Evolutionary conservation across 2,329 filamentous ascomycete species (phyloP).

Genomic region (Drechslerella dactyloides): DNA sequence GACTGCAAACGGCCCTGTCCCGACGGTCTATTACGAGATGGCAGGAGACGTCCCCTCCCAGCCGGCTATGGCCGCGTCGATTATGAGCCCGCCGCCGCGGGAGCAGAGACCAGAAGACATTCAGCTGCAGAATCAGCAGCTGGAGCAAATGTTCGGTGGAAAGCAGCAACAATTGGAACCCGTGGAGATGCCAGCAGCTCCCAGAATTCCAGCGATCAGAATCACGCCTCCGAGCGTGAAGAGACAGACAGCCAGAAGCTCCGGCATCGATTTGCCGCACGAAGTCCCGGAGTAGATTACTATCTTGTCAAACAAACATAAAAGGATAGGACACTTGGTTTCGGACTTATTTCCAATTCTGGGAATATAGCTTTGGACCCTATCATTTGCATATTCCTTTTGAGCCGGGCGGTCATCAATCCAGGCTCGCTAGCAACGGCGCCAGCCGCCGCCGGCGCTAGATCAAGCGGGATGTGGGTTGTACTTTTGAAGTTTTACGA

Average conservation of each 20-base stretch:
- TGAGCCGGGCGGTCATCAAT: too few species aligned
- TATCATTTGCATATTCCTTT: too few species aligned
- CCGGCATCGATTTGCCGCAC: slow-evolving; percentile 17
- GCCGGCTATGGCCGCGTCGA: background rate
- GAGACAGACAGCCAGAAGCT: slow-evolving; percentile 18
- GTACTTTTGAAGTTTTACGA: too few species aligned
- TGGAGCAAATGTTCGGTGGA: slow-evolving; percentile 31
- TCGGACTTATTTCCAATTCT: too few species aligned
- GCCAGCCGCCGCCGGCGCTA: too few species aligned
- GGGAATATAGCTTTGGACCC: too few species aligned
- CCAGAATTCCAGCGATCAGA: slow-evolving; percentile 33
- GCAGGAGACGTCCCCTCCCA: slow-evolving; percentile 29
- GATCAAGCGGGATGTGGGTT: too few species aligned
- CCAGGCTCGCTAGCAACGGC: too few species aligned
- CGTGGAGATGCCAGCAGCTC: slow-evolving; percentile 44
- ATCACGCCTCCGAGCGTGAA: slow-evolving; percentile 45
- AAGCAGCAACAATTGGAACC: slow-evolving; percentile 21
- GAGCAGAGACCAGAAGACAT: slow-evolving; percentile 27
- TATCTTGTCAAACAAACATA: background rate
- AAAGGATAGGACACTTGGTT: background rate
- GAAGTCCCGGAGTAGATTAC: slow-evolving; percentile 14
- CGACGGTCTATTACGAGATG: slow-evolving; percentile 48
- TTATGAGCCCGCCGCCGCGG: slow-evolving; percentile 26
- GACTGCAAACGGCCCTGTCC: slow-evolving; percentile 32
- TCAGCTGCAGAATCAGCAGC: slow-evolving; percentile 34